Percentiles rank a stretch among this genome's conserved stretches.
These are phyloP conservation scores for Debaryomycetaceae sp. DNA, from an alignment of 1,139 yeast species.

Conservation along the genomic window DNA sequence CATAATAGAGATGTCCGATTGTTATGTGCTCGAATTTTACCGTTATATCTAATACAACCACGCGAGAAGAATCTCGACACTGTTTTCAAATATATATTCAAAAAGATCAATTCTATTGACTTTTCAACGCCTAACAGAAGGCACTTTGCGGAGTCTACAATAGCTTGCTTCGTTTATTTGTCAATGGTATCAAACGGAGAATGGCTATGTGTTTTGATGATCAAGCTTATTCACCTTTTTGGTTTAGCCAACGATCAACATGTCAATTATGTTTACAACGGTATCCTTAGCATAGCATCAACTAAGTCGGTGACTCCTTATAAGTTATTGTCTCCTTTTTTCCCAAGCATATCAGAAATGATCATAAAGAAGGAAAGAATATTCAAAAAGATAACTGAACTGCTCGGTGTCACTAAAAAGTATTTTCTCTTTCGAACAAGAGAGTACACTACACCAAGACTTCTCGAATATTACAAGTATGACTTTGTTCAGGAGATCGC, in stretches of 20 bases:
- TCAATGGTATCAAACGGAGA: constrained; percentile 61
- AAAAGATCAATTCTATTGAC: constrained; percentile 31
- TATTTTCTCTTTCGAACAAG: constrained; percentile 68
- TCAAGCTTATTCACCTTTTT: constrained; percentile 56
- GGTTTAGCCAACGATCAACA: constrained; percentile 61
- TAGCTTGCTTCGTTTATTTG: constrained; percentile 58
- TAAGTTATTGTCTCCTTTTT: constrained; percentile 72
- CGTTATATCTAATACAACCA: constrained; percentile 38
- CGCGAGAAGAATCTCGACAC: constrained; percentile 31
- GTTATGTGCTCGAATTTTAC: constrained; percentile 44
- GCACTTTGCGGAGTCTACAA: constrained; percentile 60
- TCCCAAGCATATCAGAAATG: constrained; percentile 69
- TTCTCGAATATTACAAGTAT: constrained; percentile 60
- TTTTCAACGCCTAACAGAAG: constrained; percentile 21
- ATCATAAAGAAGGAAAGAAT: constrained; percentile 61
- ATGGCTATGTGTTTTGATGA: constrained; percentile 55
- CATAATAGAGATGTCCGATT: constrained; percentile 52
- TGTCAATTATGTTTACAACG: constrained; percentile 60
- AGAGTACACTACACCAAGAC: constrained; percentile 72
- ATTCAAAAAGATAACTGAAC: constrained; percentile 56
- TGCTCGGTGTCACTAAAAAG: constrained; percentile 58
- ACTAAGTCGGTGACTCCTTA: constrained; percentile 53
- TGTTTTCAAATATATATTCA: constrained; percentile 36
- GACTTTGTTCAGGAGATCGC: constrained; percentile 60
- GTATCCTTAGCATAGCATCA: constrained; percentile 46